phyloP scores from a whole-genome alignment of 163 green algal genomes.

The Chlamydomonas reinhardtii region DNA sequence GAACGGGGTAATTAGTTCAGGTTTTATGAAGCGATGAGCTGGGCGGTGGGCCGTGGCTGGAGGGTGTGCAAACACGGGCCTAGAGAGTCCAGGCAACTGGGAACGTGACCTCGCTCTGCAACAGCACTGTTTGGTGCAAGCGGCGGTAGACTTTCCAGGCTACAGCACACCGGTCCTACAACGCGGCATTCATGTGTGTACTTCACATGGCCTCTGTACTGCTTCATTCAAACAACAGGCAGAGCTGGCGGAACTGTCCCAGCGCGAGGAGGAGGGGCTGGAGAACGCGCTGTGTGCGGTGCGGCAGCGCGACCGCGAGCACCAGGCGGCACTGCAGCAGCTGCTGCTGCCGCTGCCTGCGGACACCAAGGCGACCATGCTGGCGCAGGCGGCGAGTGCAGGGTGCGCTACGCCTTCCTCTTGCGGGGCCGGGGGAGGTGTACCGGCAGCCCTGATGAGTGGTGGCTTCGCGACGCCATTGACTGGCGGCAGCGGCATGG shows the following conservation, averaged over 20 bases:
- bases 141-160: too few relatives aligned
- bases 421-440: background rate
- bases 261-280: conserved; percentile 20
- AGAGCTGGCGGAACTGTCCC: background rate
- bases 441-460: background rate
- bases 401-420: background rate
- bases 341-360: conserved; percentile 17
- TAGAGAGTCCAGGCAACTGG: too few relatives aligned
- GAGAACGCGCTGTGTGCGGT: background rate
- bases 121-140: too few relatives aligned
- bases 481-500: background rate
- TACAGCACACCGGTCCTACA: too few relatives aligned
- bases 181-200: too few relatives aligned
- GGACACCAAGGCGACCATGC: background rate
- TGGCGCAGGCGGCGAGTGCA: background rate
- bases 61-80: too few relatives aligned
- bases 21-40: too few relatives aligned
- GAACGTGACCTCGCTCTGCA: background rate
- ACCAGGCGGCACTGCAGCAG: conserved; percentile 6
- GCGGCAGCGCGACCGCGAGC: background rate
- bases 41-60: too few relatives aligned
- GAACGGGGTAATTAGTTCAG: too few relatives aligned
- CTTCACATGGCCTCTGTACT: too few relatives aligned
- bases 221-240: too few relatives aligned
- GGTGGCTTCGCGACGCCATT: background rate